Evolutionary conservation across 257 asterid species (phyloP), one percentile per base, ranked within the genome.

Genomic region (Salvia splendens): DNA sequence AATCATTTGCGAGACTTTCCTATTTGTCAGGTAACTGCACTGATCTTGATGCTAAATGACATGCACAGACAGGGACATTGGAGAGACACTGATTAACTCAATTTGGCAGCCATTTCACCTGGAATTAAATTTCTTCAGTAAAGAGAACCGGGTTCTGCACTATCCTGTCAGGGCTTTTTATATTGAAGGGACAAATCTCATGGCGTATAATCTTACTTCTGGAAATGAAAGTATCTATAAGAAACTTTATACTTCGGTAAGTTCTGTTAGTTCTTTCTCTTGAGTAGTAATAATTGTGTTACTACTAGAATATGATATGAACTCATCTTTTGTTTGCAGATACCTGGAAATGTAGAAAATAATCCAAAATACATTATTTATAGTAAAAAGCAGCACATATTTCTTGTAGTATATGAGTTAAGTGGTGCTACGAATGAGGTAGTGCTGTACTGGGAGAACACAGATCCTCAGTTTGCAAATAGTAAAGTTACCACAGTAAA

Each of bases 131-230:
- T 94, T 94, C 85, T 94, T 94, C 87, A 91, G 85, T 78, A 94
- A 78, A 79, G 88, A 79, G 80, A 88, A 80, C 75, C 79, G 99
- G 49, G 95, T 94, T 80, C 97, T 94, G 75, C 91, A 94, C 67
- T 94, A 94, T 85, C 97, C 99, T 65, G 95, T 88, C 82, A 87
- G 97, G 80, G 89, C 92, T 60, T 94, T 94, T 80, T 94, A 90
- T 72, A 73, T 83, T 24, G 99, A 94, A 79, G 99, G 97, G 73
- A 72, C 83, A 75, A 94, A 87, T 77, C 95, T 94, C 65, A 83
- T 91, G 96, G 95, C 97, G 71, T 87, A 94, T 76, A 94, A 84
- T 85, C 91, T 94, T 49, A 52, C 96, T 73, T 91, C 99, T 58
- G 97, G 97, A 68, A 78, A 72, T 74, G 99, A 94, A 74, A 94